Conservation (phyloP, 1,139 yeast genomes). For the Meyerozyma smithsonii region DNA sequence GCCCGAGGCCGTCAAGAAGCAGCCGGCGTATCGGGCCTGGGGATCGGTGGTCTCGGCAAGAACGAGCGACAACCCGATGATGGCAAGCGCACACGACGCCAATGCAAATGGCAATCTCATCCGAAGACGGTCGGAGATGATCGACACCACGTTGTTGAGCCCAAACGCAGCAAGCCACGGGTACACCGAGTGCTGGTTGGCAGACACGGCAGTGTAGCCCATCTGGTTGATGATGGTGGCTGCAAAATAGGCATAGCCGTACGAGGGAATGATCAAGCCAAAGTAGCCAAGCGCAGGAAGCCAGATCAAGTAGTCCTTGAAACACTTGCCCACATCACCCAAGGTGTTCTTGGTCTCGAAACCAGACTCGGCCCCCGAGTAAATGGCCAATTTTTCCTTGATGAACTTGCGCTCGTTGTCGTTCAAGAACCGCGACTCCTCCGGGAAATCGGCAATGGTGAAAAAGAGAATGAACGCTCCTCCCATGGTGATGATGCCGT, state of each 20-base stretch:
- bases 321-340: constrained; percentile 36
- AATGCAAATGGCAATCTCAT: constrained; percentile 48
- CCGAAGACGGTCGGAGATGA: constrained; percentile 43
- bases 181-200: constrained; percentile 65
- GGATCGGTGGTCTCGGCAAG: constrained; percentile 31
- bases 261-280: constrained; percentile 61
- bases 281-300: constrained; percentile 57
- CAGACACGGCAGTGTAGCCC: constrained; percentile 56
- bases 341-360: constrained; percentile 43
- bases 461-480: constrained; percentile 56
- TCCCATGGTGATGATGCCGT: constrained; percentile 66
- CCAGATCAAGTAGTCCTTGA: constrained; percentile 48
- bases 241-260: constrained; percentile 69
- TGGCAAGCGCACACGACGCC: constrained; percentile 36
- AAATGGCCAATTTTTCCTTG: constrained; percentile 50
- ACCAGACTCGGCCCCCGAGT: constrained; percentile 50
- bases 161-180: constrained; percentile 71
- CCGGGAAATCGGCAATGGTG: constrained; percentile 60
- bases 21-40: constrained; percentile 60
- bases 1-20: constrained; percentile 64
- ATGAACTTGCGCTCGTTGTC: constrained; percentile 45
- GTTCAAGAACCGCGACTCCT: constrained; percentile 48
- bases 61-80: constrained; percentile 53
- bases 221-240: constrained; percentile 55
- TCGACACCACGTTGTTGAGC: constrained; percentile 42